Conservation (phyloP, 2,329 filamentous ascomycete genomes). For the Blastomyces silverae region DNA sequence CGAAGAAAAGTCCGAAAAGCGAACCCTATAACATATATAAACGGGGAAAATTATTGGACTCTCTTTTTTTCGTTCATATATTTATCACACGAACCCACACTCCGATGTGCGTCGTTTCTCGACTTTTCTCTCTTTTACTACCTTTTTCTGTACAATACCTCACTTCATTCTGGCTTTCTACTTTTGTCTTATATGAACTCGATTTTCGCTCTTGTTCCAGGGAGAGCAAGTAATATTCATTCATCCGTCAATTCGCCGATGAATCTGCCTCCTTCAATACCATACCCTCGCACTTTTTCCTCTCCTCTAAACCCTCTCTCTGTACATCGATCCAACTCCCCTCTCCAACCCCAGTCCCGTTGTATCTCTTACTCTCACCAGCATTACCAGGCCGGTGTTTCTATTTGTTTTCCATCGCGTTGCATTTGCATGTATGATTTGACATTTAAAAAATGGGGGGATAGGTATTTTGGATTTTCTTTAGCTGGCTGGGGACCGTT, state of each 20-base stretch:
- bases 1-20: constrained; percentile 68
- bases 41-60: background rate
- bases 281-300: background rate
- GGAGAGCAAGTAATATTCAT: background rate
- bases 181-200: constrained; percentile 1
- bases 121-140: constrained; percentile 10
- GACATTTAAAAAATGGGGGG: background rate
- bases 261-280: background rate
- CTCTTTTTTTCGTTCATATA: background rate
- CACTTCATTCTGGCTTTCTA: background rate
- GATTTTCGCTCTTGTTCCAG: background rate
- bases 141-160: constrained; percentile 9
- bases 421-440: background rate
- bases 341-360: background rate
- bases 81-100: constrained; percentile 4
- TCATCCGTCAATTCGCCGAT: background rate
- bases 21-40: constrained; percentile 38
- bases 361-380: background rate
- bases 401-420: background rate
- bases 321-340: background rate
- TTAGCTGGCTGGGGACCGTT: background rate
- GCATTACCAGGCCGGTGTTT: background rate
- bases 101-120: background rate
- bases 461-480: background rate
- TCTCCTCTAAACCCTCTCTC: background rate